These are phyloP conservation scores for Nidula niveotomentosa DNA, from an alignment of 1,284 basidiomycete species.

Conservation along the genomic window DNA sequence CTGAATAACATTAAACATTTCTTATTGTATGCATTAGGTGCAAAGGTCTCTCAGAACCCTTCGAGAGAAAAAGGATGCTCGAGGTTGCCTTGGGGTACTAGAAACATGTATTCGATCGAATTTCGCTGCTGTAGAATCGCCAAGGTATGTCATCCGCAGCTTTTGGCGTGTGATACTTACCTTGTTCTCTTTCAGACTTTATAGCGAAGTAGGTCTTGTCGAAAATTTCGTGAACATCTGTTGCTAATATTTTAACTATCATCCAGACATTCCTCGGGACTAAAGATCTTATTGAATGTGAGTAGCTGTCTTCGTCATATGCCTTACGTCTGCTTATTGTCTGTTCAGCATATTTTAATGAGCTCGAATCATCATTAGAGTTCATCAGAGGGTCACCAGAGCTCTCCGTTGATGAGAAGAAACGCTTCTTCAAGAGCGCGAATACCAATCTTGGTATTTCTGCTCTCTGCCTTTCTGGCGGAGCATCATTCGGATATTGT, in stretches of 20 bases:
- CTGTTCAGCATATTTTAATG: constrained; percentile 71
- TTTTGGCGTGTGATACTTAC: not conserved
- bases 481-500: constrained; percentile 95
- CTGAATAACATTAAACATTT: not conserved
- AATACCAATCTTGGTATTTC: constrained; percentile 80
- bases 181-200: constrained; percentile 51
- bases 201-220: constrained; percentile 71
- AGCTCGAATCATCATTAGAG: constrained; percentile 73
- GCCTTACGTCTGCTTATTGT: not conserved
- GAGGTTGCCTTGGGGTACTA: constrained; percentile 86
- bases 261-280: constrained; percentile 85
- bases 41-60: constrained; percentile 62
- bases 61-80: constrained; percentile 74
- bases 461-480: constrained; percentile 92
- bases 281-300: constrained; percentile 84
- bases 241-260: not conserved
- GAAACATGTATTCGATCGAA: constrained; percentile 93
- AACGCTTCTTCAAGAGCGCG: constrained; percentile 86
- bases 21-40: constrained; percentile 41
- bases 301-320: constrained; percentile 11
- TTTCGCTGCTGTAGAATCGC: constrained; percentile 93
- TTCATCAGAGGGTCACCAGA: constrained; percentile 75
- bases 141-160: constrained; percentile 43
- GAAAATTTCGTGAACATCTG: constrained; percentile 6
- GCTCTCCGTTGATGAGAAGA: constrained; percentile 86